phyloP scores from a whole-genome alignment of 2,329 filamentous ascomycete species.

The Diaporthe helianthi region DNA sequence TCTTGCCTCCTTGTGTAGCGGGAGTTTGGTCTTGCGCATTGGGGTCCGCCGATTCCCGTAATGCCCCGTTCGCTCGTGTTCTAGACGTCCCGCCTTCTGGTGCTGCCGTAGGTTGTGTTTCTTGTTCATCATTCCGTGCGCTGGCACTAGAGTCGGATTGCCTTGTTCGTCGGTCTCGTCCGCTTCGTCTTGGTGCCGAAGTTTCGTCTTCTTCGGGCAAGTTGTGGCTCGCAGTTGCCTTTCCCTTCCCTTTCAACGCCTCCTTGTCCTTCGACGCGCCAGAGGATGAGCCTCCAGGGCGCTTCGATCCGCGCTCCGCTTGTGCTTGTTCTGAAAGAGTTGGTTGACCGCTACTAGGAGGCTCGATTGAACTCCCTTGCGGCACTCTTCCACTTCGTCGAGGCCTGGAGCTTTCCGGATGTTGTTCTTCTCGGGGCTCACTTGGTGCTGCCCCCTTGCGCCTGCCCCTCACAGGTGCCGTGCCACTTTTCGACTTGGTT shows the following conservation, averaged over 20 bases:
- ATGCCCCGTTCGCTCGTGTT: not conserved
- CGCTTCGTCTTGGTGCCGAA: constrained; percentile 21
- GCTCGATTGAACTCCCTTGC: not conserved
- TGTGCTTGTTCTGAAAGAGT: not conserved
- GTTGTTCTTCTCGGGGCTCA: constrained; percentile 40
- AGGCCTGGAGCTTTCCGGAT: constrained; percentile 25
- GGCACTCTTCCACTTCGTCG: constrained; percentile 23
- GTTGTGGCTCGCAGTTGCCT: constrained; percentile 3
- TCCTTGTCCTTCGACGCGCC: not conserved
- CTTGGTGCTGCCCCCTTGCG: constrained; percentile 28
- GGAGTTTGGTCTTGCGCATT: not conserved
- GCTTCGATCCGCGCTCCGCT: not conserved
- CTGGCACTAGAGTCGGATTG: not conserved
- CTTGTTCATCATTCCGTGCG: not conserved
- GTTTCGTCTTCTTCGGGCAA: not conserved
- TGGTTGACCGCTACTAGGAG: not conserved
- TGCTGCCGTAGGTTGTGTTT: constrained; percentile 2
- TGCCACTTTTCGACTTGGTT: not conserved
- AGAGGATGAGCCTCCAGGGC: not conserved
- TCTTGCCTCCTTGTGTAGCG: not conserved
- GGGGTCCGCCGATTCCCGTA: not conserved
- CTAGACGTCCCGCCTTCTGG: not conserved
- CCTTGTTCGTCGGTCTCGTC: constrained; percentile 8
- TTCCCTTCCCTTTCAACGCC: not conserved
- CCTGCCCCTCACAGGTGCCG: not conserved